Percentiles rank a stretch among this genome's conserved stretches.
phyloP scores from a whole-genome alignment of 1,284 basidiomycete species.

The Trametes hirsuta region DNA sequence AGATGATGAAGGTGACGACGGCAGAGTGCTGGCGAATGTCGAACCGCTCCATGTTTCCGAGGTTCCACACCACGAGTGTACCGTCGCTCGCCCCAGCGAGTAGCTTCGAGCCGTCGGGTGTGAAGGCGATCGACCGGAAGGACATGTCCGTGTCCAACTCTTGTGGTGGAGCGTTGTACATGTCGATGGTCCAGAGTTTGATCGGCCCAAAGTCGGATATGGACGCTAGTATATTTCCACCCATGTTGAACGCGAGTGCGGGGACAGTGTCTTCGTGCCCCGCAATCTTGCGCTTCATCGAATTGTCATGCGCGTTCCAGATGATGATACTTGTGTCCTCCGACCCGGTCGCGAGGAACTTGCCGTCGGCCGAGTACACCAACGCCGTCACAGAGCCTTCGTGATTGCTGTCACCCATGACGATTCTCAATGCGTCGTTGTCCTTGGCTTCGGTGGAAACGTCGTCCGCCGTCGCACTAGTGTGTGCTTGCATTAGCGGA shows the following conservation, averaged over 20 bases:
- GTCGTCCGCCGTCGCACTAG: too few relatives aligned
- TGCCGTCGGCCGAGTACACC: conserved; percentile 28
- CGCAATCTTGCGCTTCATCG: not conserved
- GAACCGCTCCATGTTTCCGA: conserved; percentile 13
- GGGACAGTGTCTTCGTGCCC: conserved; percentile 14
- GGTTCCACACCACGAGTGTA: conserved; percentile 29
- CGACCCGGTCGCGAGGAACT: conserved; percentile 27
- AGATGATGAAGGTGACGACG: conserved; percentile 27
- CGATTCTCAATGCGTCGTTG: not conserved
- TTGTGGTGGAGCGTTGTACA: not conserved
- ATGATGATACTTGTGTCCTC: conserved; percentile 27
- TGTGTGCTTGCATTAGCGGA: too few relatives aligned
- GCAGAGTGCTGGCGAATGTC: conserved; percentile 19
- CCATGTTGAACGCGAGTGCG: conserved; percentile 13
- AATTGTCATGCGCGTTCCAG: conserved; percentile 26
- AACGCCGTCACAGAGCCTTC: conserved; percentile 22
- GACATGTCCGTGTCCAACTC: conserved; percentile 4
- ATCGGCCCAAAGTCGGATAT: conserved; percentile 25
- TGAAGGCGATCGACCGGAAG: conserved; percentile 25
- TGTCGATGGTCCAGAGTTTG: conserved; percentile 23
- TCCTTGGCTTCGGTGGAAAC: not conserved
- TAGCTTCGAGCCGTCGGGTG: conserved; percentile 28
- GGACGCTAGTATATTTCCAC: conserved; percentile 16
- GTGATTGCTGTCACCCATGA: conserved; percentile 1
- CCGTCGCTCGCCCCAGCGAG: conserved; percentile 29